Base-by-base conservation (phyloP, 345 rosid species). In the Eucalyptus leucophloia region DNA sequence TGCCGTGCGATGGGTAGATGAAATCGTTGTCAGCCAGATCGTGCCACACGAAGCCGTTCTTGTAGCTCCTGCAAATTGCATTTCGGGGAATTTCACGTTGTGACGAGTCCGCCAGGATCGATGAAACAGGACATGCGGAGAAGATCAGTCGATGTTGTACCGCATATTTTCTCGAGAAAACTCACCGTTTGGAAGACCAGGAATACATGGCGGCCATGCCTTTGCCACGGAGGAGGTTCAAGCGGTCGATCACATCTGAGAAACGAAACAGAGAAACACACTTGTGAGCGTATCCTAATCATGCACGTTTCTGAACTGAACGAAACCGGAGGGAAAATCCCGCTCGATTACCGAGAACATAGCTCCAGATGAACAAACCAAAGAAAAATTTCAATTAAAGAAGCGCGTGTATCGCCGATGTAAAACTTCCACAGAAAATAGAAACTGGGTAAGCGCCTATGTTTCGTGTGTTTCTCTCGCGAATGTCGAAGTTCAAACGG, bases 41-140 rank as follows among this genome's bases (percentile, higher is more conserved):
- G 56, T 98, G 97, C 99, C 99, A 98, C 62, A 98, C 99, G 88
- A 95, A 98, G 60, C 99, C 99, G 88, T 95, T 98, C 92, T 95
- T 97, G 97, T 97, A 96, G 91, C 96, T 94, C 96, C 99, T 97
- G 96, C 88, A 34, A 49, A 23, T 50, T 34, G 86, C 65, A 56
- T 34, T 40, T 23, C 83, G 16, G 45, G 30, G 47, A 21, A 37
- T 77, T 12, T 77, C 85, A 77, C 21, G 47, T 12, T 1, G 9
- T 77, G 4, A 21, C 24, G 85, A 40, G 4, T 23, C 85, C 47
- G 14, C 47, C 2, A 40, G 47, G 47, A 77, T 40, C 85, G 42
- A 40, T 77, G 47, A 21, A 77, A 40, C 85, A 21, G 16, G 9
- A 40, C 47, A 1, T 0, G 47, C 12, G 28, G 9, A 77, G 16